A percentile compares a stretch with the other conserved stretches of the same genome.
These are phyloP conservation scores for Exophiala sp. DNA, from an alignment of 2,329 filamentous ascomycete genomes.

Conservation along the genomic window DNA sequence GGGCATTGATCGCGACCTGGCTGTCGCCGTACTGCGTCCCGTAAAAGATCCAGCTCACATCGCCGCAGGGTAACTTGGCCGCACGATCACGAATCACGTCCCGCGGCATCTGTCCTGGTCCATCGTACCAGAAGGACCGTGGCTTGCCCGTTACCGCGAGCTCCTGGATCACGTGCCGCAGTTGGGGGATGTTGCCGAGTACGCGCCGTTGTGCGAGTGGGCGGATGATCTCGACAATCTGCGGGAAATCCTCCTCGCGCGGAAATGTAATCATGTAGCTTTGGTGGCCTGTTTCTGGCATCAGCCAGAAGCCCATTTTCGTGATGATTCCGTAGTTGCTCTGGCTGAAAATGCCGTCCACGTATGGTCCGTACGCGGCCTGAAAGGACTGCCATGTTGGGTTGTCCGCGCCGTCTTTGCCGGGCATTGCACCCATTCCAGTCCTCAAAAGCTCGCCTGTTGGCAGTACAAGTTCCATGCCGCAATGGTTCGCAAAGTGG, in stretches of 20 bases:
- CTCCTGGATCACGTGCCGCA: constrained; percentile 33
- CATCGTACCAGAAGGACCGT: constrained; percentile 29
- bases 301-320: constrained; percentile 28
- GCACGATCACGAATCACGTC: constrained; percentile 31
- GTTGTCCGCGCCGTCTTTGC: constrained; percentile 33
- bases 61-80: constrained; percentile 29
- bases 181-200: constrained; percentile 33
- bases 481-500: constrained; percentile 46
- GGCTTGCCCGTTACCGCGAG: constrained; percentile 32
- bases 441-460: constrained; percentile 39
- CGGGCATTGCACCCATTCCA: constrained; percentile 38
- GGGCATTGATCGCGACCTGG: constrained; percentile 26
- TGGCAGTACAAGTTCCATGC: constrained; percentile 44
- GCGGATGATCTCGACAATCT: constrained; percentile 38
- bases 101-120: constrained; percentile 29
- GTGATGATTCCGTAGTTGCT: constrained; percentile 34
- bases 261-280: constrained; percentile 42
- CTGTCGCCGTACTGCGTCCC: constrained; percentile 32
- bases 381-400: constrained; percentile 32
- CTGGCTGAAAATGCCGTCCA: constrained; percentile 35
- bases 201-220: constrained; percentile 31
- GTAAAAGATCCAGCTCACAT: constrained; percentile 34
- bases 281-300: constrained; percentile 36
- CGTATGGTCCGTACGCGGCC: constrained; percentile 35
- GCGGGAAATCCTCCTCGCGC: constrained; percentile 35